A percentile compares a stretch with the other conserved stretches of the same genome.
Conservation (phyloP, 345 rosid species). For the Pugionium dolabratum region DNA sequence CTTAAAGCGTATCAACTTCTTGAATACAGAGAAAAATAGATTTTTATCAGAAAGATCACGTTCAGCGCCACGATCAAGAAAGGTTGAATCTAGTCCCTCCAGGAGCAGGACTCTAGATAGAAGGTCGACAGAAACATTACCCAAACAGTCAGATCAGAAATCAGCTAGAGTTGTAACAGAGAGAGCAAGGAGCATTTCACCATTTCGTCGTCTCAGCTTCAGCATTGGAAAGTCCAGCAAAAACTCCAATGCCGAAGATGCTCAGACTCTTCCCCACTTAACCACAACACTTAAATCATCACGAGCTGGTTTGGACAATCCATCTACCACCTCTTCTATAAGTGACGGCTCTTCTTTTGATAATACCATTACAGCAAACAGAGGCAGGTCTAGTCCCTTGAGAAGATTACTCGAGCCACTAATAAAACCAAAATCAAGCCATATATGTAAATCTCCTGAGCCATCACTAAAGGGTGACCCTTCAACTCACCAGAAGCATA, state of each 20-base stretch:
- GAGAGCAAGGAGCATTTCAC: slow-evolving; percentile 78
- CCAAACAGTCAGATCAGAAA: slow-evolving; percentile 42
- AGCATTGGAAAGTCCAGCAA: slow-evolving; percentile 63
- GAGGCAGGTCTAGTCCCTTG: slow-evolving; percentile 89
- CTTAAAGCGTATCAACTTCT: slow-evolving; percentile 40
- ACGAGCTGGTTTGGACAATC: slow-evolving; percentile 48
- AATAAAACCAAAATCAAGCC: slow-evolving; percentile 59
- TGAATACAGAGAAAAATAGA: slow-evolving; percentile 41
- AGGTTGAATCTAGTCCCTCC: slow-evolving; percentile 41
- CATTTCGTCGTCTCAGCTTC: slow-evolving; percentile 72
- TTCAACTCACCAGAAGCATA: slow-evolving; percentile 41
- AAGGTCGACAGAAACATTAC: slow-evolving; percentile 31
- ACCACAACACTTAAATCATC: slow-evolving; percentile 41
- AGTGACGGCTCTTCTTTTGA: slow-evolving; percentile 42
- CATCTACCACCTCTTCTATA: slow-evolving; percentile 46
- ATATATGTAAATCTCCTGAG: slow-evolving; percentile 44
- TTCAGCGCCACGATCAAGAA: slow-evolving; percentile 48
- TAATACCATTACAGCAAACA: slow-evolving; percentile 45
- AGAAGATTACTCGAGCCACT: slow-evolving; percentile 83
- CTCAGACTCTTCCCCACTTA: slow-evolving; percentile 39
- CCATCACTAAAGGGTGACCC: slow-evolving; percentile 45
- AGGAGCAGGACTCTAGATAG: slow-evolving; percentile 44
- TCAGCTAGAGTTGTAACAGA: slow-evolving; percentile 48
- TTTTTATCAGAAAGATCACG: slow-evolving; percentile 42
- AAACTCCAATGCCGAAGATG: slow-evolving; percentile 54